Evolutionary conservation across 495 filamentous ascomycete species (phyloP).

Genomic region (Haplographium delicatum): DNA sequence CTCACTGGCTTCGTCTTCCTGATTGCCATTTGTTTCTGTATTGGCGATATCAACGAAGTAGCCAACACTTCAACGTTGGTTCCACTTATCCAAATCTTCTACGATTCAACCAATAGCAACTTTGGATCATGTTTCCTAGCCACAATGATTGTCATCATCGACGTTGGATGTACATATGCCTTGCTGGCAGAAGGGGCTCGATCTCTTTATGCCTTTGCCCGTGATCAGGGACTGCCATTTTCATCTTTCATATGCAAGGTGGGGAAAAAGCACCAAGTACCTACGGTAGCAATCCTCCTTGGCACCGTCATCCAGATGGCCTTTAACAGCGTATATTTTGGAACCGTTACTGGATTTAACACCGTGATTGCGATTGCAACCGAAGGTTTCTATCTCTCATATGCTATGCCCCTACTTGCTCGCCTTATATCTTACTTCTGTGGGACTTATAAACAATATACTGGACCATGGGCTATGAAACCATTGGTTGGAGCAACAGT

Average conservation of each 20-base stretch:
- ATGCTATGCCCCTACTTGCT: constrained; percentile 49
- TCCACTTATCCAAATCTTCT: constrained; percentile 49
- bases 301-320: constrained; percentile 46
- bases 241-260: constrained; percentile 41
- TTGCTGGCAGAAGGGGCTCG: constrained; percentile 47
- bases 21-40: constrained; percentile 37
- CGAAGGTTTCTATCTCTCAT: constrained; percentile 55
- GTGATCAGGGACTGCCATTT: constrained; percentile 55
- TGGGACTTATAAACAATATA: constrained; percentile 33
- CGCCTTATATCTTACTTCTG: constrained; percentile 46
- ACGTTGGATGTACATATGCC: constrained; percentile 38
- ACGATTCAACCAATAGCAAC: constrained; percentile 36
- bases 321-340: constrained; percentile 53
- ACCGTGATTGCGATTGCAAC: constrained; percentile 53
- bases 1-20: constrained; percentile 43
- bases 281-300: constrained; percentile 49
- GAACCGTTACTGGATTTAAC: constrained; percentile 51
- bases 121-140: constrained; percentile 39
- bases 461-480: constrained; percentile 32
- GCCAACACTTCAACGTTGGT: constrained; percentile 37
- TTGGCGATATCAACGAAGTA: constrained; percentile 33
- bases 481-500: constrained; percentile 21
- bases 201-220: constrained; percentile 49
- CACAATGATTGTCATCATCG: constrained; percentile 38
- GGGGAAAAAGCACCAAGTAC: constrained; percentile 32